Conservation (phyloP, 23 red algal genomes). For the Gracilaria caudata region DNA sequence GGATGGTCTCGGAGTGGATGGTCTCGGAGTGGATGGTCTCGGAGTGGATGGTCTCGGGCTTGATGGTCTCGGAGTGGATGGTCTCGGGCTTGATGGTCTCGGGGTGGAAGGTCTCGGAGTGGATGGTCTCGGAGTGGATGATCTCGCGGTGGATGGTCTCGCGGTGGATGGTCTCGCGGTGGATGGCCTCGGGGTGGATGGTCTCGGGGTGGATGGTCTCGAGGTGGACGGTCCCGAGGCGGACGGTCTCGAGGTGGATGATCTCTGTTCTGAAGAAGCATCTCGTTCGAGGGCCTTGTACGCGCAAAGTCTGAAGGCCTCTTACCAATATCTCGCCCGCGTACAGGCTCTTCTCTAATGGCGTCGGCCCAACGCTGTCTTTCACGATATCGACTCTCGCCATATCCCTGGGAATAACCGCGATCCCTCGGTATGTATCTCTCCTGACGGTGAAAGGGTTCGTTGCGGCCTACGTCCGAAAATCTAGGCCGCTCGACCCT, state of each 20-base stretch:
- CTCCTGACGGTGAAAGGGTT: neutral
- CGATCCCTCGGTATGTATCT: neutral
- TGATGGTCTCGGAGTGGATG: neutral
- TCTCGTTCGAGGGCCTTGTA: neutral
- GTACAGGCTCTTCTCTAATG: conserved; percentile 9
- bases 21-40: too few relatives aligned
- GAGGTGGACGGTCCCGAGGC: neutral
- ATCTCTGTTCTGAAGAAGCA: neutral
- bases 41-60: neutral
- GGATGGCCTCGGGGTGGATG: neutral
- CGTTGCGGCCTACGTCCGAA: neutral
- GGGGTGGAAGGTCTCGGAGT: neutral
- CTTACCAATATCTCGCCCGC: neutral
- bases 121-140: neutral
- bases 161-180: neutral
- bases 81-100: neutral
- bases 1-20: too few relatives aligned
- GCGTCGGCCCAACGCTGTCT: conserved; percentile 4
- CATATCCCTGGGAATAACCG: neutral
- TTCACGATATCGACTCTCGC: neutral
- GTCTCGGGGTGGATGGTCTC: neutral
- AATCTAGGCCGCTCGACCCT: neutral
- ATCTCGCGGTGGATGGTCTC: neutral
- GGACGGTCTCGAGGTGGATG: neutral
- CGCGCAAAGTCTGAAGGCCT: neutral